Evolutionary conservation across 257 asterid genomes (phyloP), one percentile per base, ranked within the genome.

Genomic region (Forsythia suspensa): DNA sequence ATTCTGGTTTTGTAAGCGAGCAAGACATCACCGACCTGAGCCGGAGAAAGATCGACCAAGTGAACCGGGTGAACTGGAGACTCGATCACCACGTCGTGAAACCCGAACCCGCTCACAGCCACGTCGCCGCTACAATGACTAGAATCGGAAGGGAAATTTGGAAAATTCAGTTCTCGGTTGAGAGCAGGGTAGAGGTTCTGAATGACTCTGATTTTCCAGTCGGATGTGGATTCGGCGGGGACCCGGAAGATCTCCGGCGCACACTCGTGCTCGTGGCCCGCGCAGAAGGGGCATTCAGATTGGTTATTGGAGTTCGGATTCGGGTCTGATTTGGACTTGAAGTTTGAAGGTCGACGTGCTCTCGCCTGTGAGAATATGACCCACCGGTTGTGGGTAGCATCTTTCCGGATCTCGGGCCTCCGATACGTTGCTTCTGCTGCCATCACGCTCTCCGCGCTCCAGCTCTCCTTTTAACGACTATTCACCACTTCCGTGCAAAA

Each of bases 31-130:
- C 90, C 90, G 46, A 92, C 79, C 79, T 86, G 86, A 77, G 39
- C 82, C 55, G 90, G 86, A 6, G 91, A 76, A 76, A 92, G 92
- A 85, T 95, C 97, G 52, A 81, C 41, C 73, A 95, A 81, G 76
- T 91, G 93, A 79, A 93, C 74, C 39, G 94, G 87, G 82, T 95
- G 98, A 66, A 81, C 67, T 84, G 99, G 97, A 21, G 95, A 86
- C 81, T 95, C 99, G 57, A 95, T 95, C 80, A 95, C 97, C 71
- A 95, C 99, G 69, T 95, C 99, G 79, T 93, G 99, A 79, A 92
- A 95, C 71, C 99, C 98, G 81, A 91, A 89, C 21, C 99, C 99
- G 76, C 85, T 39, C 2, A 89, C 80, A 67, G 83, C 36, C 70
- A 80, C 81, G 34, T 84, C 93, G 15, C 86, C 90, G 68, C 55